Evolutionary conservation across 169 alveolate species (phyloP), one percentile per base, ranked within the genome.

Genomic region (Pseudocohnilembus persalinus): DNA sequence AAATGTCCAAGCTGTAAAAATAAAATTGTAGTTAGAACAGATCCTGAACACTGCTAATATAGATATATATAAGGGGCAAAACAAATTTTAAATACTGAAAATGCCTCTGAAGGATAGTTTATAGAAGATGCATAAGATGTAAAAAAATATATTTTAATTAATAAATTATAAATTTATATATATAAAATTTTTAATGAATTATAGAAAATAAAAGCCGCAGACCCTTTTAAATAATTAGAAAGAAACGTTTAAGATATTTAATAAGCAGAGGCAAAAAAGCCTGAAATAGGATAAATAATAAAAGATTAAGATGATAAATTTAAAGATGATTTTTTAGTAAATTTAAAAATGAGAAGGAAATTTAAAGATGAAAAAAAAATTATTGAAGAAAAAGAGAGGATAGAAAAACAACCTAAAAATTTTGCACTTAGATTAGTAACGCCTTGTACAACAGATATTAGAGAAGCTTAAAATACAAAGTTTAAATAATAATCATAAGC

Each of bases 41-140:
- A 87, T 31, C 91, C 91, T 31, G 88, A 87, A 77, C 81, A 87
- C 76, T 73, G 87, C 29, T 85, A 87, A 26, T 87, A 87, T 49
- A 31, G 28, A 31, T 87, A 82, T 34, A 76, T 29, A 27, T 81
- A 82, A 77, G 91, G 88, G 24, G 91, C 88, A 29, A 31, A 76
- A 27, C 73, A 76, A 76, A 77, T 49, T 32, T 83, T 81, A 72
- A 72, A 24, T 32, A 1, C 26, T 25, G 26, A 33, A 68, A 31
- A 29, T 64, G 11, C 15, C 20, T 27, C 26, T 31, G 27, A 34
- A n/a, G n/a, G n/a, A n/a, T n/a, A n/a, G n/a, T n/a, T n/a, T n/a
- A n/a, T n/a, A n/a, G n/a, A n/a, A n/a, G n/a, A n/a, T n/a, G n/a
- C n/a, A n/a, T n/a, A n/a, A n/a, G n/a, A n/a, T n/a, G n/a, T n/a